phyloP scores from a whole-genome alignment of 257 asterid genomes.

The Rauvolfia tetraphylla region DNA sequence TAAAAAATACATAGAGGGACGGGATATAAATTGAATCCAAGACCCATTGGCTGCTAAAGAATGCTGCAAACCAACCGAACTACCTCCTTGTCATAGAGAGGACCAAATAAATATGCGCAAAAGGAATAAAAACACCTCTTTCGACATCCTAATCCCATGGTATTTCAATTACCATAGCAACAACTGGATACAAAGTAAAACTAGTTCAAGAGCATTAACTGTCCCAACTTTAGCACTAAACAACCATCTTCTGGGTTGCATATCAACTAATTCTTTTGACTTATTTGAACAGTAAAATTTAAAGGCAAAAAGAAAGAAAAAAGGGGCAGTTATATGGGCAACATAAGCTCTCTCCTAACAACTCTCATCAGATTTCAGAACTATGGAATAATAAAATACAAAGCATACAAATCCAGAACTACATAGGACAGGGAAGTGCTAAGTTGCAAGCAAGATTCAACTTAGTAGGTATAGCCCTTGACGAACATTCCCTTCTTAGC shows the following conservation, averaged over 20 bases:
- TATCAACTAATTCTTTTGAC: slow-evolving; percentile 4
- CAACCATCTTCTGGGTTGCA: background rate
- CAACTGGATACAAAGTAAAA: background rate
- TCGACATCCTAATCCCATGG: background rate
- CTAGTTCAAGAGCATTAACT: slow-evolving; percentile 6
- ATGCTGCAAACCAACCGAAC: no score
- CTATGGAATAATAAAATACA: slow-evolving; percentile 21
- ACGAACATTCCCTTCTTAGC: slow-evolving; percentile 92
- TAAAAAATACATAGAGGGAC: no score
- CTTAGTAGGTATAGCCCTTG: slow-evolving; percentile 87
- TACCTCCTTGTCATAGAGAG: no score
- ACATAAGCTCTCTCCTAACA: slow-evolving; percentile 5
- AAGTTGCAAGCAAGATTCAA: background rate
- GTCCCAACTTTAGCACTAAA: background rate
- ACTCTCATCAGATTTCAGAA: slow-evolving; percentile 12
- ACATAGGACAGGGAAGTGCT: background rate
- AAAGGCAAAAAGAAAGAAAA: slow-evolving; percentile 11
- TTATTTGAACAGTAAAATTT: slow-evolving; percentile 27
- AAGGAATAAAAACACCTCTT: background rate
- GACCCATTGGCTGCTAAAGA: no score
- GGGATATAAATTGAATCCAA: no score
- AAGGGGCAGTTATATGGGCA: slow-evolving; percentile 1
- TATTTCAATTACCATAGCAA: no score
- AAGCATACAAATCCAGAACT: slow-evolving; percentile 5
- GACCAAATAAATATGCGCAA: background rate